Base-by-base conservation (phyloP, 225 moss, liverwort and hornwort species). In the Sphagnum contortum region DNA sequence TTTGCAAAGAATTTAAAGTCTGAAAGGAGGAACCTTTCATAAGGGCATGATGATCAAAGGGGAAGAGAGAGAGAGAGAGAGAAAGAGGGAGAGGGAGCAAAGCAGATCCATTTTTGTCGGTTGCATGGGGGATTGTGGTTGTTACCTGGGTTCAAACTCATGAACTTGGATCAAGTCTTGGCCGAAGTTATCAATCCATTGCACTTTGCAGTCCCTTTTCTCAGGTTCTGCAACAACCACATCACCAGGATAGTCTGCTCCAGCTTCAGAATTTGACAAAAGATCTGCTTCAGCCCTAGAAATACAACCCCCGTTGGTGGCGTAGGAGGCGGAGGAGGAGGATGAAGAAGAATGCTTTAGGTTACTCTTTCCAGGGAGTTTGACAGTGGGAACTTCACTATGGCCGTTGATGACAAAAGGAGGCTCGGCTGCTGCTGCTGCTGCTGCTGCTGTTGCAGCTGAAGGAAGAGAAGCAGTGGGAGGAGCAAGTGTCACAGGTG, bases 121-220 rank as follows among this genome's bases (percentile, higher is more conserved):
- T 29, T 29, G 29, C 29, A 29, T 29, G 29, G 29, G 0, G 29
- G 29, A 29, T 29, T 29, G 29, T 29, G 29, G 29, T 29, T 29
- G 29, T 29, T 29, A 95, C 94, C 94, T 95, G 73, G 89, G 91
- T 81, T 91, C 94, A 75, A 89, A 95, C 77, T 95, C 94, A 71
- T 87, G 91, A 57, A 95, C 86, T 74, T 95, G 89, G 56, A 89
- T 86, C 70, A 95, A 80, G 74, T 95, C 86, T 79, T 84, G 86
- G 65, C 94, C 94, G 60, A 80, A 89, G 70, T 74, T 88, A 72
- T 95, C 91, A 48, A 74, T 82, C 94, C 94, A 95, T 64, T 85
- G 85, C 5, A 95, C 89, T 75, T 81, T 91, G 67, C 78, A 66
- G 13, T 48, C 8, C 61, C 76, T 70, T 57, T 80, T 76, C 6